Evolutionary conservation across 164 flowering plant species (phyloP).

Genomic region (Pachysandra terminalis): DNA sequence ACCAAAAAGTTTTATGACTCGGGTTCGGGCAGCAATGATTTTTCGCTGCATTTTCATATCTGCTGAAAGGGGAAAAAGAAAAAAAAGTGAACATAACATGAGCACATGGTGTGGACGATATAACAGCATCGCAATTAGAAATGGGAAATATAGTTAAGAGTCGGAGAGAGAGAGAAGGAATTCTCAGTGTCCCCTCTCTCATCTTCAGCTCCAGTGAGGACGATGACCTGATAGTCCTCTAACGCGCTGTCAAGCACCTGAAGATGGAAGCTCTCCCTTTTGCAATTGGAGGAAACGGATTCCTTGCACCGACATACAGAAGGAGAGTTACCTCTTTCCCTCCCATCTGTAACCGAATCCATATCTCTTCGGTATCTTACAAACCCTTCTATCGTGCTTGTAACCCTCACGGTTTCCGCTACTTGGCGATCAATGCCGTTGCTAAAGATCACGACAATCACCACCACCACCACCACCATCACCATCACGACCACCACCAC

Average conservation of each 20-base stretch:
- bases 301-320: background rate
- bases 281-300: background rate
- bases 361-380: background rate
- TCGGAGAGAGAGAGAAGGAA: too few species aligned
- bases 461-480: slow-evolving; percentile 20
- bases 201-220: background rate
- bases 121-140: too few species aligned
- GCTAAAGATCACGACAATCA: slow-evolving; percentile 14
- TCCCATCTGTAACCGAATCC: background rate
- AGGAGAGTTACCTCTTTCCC: background rate
- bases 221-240: background rate
- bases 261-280: background rate
- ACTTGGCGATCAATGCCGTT: slow-evolving; percentile 12
- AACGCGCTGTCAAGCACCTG: background rate
- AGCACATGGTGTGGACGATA: too few species aligned
- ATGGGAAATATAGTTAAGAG: too few species aligned
- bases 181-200: background rate
- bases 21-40: too few species aligned
- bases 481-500: slow-evolving; percentile 31
- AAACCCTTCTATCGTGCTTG: slow-evolving; percentile 7
- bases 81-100: too few species aligned
- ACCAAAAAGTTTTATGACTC: too few species aligned
- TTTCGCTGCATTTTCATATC: too few species aligned
- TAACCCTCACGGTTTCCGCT: slow-evolving; percentile 7
- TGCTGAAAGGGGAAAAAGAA: too few species aligned